phyloP scores from a whole-genome alignment of 768 basidiomycete genomes.

The Dentipellis sp. region DNA sequence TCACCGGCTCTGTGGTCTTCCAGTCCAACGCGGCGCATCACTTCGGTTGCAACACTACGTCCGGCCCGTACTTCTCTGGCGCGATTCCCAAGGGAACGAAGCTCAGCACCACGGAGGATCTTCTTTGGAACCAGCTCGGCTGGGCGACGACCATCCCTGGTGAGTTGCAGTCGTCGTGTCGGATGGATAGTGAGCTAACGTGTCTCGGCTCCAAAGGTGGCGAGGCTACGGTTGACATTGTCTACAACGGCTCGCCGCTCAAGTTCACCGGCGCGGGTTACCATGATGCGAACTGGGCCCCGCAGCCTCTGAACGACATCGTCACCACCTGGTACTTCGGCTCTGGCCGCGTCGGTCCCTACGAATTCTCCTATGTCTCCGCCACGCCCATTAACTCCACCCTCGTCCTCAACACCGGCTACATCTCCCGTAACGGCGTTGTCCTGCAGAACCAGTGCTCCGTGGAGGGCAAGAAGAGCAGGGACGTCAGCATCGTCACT shows the following conservation, averaged over 20 bases:
- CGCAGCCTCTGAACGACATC: constrained; percentile 14
- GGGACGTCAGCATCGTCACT: constrained; percentile 12
- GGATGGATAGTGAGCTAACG: neutral
- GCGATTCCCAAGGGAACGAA: constrained; percentile 2
- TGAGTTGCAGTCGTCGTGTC: neutral
- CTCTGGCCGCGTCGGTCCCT: constrained; percentile 16
- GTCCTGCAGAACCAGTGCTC: constrained; percentile 20
- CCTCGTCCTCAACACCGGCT: constrained; percentile 15
- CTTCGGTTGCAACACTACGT: constrained; percentile 17
- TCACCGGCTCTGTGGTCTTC: constrained; percentile 14
- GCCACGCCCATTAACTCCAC: constrained; percentile 11
- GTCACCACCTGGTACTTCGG: constrained; percentile 16
- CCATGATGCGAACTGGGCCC: constrained; percentile 18
- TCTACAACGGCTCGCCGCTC: constrained; percentile 13
- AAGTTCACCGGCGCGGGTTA: constrained; percentile 17
- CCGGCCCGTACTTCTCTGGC: constrained; percentile 13
- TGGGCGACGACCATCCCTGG: constrained; percentile 18
- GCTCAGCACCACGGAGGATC: constrained; percentile 12
- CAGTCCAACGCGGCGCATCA: constrained; percentile 11
- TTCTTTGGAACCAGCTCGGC: constrained; percentile 17
- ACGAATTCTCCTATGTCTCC: constrained; percentile 14
- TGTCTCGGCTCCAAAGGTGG: neutral
- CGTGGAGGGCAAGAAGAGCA: constrained; percentile 10
- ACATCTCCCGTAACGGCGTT: constrained; percentile 15
- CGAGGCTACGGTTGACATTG: constrained; percentile 11